Conservation (phyloP, 768 basidiomycete genomes). For the Podaxis sp. region DNA sequence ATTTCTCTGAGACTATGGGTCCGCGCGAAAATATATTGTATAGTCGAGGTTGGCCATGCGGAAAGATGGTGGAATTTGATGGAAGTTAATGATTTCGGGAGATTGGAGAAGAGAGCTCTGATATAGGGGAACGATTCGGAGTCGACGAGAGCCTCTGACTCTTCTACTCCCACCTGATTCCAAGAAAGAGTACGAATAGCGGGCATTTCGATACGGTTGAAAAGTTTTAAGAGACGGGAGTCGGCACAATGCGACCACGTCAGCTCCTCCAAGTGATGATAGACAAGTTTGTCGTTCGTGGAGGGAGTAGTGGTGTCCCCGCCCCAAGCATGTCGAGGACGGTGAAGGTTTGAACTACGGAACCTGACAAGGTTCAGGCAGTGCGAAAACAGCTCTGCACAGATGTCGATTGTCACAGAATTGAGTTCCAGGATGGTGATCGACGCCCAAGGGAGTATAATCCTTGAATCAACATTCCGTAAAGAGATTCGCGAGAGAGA, state of each 20-base stretch:
- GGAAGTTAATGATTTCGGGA: background rate
- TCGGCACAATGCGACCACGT: background rate
- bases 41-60: background rate
- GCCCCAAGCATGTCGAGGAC: background rate
- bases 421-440: background rate
- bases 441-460: background rate
- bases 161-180: background rate
- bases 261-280: background rate
- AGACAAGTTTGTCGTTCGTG: background rate
- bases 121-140: background rate
- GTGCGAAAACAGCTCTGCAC: background rate
- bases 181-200: background rate
- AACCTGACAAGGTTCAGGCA: slow-evolving; percentile 2
- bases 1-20: background rate
- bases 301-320: background rate
- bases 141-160: background rate
- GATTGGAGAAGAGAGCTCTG: background rate
- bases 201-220: background rate
- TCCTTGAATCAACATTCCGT: background rate
- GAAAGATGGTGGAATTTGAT: slow-evolving; percentile 2
- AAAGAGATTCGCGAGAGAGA: background rate
- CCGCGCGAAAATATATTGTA: background rate
- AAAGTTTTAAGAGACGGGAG: background rate
- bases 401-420: background rate
- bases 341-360: background rate